phyloP scores from a whole-genome alignment of 2,329 filamentous ascomycete species.

The Colletotrichum plurivorum region DNA sequence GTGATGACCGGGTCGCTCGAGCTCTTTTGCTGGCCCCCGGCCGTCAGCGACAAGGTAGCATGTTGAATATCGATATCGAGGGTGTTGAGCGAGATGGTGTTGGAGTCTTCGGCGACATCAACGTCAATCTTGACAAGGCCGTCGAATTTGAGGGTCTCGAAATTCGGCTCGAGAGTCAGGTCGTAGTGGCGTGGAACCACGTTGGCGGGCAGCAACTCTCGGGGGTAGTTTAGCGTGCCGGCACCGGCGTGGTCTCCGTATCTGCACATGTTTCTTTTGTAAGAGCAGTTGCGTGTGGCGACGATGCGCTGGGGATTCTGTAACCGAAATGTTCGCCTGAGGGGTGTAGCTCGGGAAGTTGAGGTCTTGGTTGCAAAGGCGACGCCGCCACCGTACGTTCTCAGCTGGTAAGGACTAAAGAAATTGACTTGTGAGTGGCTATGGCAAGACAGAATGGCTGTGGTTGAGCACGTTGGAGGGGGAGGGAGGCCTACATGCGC shows the following conservation, averaged over 20 bases:
- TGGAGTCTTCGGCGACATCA: constrained; percentile 87
- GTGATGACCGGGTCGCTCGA: constrained; percentile 71
- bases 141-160: constrained; percentile 88
- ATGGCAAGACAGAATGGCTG: background rate
- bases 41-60: constrained; percentile 50
- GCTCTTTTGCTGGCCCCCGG: constrained; percentile 62
- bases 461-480: background rate
- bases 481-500: constrained; percentile 23
- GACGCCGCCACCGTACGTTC: constrained; percentile 11
- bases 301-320: constrained; percentile 37
- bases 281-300: constrained; percentile 40
- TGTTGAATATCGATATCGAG: constrained; percentile 88
- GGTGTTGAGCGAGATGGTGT: constrained; percentile 88
- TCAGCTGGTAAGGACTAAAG: constrained; percentile 24
- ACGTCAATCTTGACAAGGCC: constrained; percentile 89
- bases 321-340: constrained; percentile 18
- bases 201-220: constrained; percentile 91
- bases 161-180: constrained; percentile 90
- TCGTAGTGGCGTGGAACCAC: constrained; percentile 95
- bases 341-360: constrained; percentile 27
- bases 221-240: constrained; percentile 52
- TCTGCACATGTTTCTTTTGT: constrained; percentile 41
- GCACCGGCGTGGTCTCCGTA: constrained; percentile 33
- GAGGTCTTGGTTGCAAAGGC: constrained; percentile 21
- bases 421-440: background rate